Evolutionary conservation across 78 protist genomes (phyloP).

Genomic region (Tieghemostelium lacteum): DNA sequence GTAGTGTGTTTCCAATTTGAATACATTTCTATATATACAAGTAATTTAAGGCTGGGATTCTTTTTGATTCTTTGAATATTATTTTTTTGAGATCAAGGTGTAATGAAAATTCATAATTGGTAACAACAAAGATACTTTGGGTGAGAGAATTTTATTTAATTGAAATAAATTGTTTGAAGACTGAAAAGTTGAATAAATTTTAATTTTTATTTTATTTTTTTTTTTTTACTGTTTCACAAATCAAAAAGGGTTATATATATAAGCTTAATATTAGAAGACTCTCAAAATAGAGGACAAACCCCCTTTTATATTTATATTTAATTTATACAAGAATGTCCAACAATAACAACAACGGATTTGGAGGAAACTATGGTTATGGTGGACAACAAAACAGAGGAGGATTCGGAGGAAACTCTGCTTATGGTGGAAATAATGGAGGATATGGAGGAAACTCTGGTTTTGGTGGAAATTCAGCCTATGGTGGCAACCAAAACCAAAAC

Average conservation of each 20-base stretch:
- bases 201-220: no score
- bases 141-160: no score
- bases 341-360: conserved; percentile 4
- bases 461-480: conserved; percentile 9
- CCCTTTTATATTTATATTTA: no score
- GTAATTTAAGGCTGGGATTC: neutral
- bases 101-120: no score
- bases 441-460: conserved; percentile 7
- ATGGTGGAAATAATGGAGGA: conserved; percentile 13
- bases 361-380: conserved; percentile 9
- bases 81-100: no score
- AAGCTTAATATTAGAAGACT: no score
- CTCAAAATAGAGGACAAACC: no score
- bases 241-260: no score
- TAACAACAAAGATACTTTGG: no score
- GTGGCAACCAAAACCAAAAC: neutral
- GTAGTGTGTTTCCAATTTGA: conserved; percentile 31
- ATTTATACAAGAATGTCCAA: neutral
- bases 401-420: no score
- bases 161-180: neutral
- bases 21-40: conserved; percentile 5
- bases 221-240: neutral
- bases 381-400: neutral
- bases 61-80: neutral
- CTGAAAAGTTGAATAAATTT: neutral